Conservation (phyloP, 345 rosid species). For the Turnera subulata region DNA sequence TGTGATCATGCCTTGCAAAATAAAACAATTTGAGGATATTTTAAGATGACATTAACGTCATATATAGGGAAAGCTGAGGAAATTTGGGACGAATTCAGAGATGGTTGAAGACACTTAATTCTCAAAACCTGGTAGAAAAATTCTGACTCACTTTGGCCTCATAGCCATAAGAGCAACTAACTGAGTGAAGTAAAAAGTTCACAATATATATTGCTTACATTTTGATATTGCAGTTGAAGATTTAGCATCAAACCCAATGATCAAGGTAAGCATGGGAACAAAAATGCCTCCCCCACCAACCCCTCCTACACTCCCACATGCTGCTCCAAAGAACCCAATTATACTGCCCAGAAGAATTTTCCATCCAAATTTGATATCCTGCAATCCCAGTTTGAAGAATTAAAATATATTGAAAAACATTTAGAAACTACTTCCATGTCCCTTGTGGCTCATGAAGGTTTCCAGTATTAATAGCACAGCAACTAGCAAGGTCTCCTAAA, state of each 20-base stretch:
- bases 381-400: constrained; percentile 3
- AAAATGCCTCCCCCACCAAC: constrained; percentile 55
- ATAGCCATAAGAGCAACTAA: too few species aligned
- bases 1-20: constrained; percentile 53
- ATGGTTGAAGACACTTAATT: not conserved
- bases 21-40: not conserved
- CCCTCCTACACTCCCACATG: constrained; percentile 53
- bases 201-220: constrained; percentile 40
- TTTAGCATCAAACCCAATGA: constrained; percentile 47
- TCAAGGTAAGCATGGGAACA: constrained; percentile 48
- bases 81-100: not conserved
- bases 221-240: constrained; percentile 48
- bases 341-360: constrained; percentile 33
- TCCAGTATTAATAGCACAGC: not conserved
- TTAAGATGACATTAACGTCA: not conserved
- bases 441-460: not conserved
- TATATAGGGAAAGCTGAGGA: not conserved
- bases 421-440: not conserved
- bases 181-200: not conserved
- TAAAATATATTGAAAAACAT: not conserved
- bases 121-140: not conserved
- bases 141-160: not conserved
- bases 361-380: constrained; percentile 43
- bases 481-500: not conserved
- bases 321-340: constrained; percentile 49